Percentiles rank a stretch among this genome's conserved stretches.
phyloP scores from a whole-genome alignment of 2,329 filamentous ascomycete species.

The Sordariomycetes sp. region DNA sequence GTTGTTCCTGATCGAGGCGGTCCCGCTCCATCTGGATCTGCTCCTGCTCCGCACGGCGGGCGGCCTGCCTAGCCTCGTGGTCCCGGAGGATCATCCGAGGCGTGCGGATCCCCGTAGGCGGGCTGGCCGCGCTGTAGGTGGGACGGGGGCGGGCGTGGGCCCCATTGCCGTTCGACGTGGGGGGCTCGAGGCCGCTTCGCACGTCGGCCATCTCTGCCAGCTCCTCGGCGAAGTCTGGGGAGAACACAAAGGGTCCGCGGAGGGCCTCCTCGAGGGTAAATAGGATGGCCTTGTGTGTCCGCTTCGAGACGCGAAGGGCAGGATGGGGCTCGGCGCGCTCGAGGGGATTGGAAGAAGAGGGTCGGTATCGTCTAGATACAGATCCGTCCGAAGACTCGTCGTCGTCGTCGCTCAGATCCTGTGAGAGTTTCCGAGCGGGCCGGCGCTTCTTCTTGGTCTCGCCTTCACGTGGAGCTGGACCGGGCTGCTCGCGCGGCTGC shows the following conservation, averaged over 20 bases:
- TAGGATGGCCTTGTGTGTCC: slow-evolving; percentile 82
- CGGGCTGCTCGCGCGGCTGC: slow-evolving; percentile 2
- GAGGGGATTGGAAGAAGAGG: slow-evolving; percentile 18
- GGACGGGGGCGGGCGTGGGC: slow-evolving; percentile 28
- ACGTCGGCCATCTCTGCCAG: slow-evolving; percentile 89
- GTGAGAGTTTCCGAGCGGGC: slow-evolving; percentile 27
- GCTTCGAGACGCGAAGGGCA: slow-evolving; percentile 60
- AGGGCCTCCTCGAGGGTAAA: slow-evolving; percentile 88
- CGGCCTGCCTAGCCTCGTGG: slow-evolving; percentile 65
- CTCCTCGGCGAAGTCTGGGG: slow-evolving; percentile 75
- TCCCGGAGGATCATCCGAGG: slow-evolving; percentile 89
- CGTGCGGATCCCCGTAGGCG: slow-evolving; percentile 61
- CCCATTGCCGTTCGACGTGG: slow-evolving; percentile 44
- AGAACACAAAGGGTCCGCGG: slow-evolving; percentile 72
- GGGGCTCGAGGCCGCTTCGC: slow-evolving; percentile 43
- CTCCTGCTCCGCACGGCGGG: slow-evolving; percentile 57
- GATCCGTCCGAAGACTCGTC: slow-evolving; percentile 20
- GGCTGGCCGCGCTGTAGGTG: slow-evolving; percentile 37
- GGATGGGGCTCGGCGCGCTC: slow-evolving; percentile 30
- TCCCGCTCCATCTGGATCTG: slow-evolving; percentile 46
- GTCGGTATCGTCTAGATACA: slow-evolving; percentile 12
- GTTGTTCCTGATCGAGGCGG: slow-evolving; percentile 49
- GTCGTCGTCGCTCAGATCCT: slow-evolving; percentile 36
- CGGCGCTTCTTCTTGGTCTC: slow-evolving; percentile 18
- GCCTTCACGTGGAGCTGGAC: slow-evolving; percentile 11